phyloP scores from a whole-genome alignment of 257 asterid genomes.

The Marsdenia floribunda region DNA sequence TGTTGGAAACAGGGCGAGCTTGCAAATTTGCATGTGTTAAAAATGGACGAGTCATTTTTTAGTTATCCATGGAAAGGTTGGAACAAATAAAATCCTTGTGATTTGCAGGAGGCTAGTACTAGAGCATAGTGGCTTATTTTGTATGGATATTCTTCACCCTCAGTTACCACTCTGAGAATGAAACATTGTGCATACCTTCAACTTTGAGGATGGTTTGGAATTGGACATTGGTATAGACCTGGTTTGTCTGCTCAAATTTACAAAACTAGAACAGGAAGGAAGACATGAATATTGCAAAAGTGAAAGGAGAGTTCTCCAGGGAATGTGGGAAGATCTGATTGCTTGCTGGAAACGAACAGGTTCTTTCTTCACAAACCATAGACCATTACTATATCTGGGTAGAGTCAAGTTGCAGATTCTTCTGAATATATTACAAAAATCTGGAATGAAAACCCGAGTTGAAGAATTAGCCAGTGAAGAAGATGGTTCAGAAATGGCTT shows the following conservation, averaged over 20 bases:
- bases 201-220: conserved; percentile 29
- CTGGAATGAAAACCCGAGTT: conserved; percentile 32
- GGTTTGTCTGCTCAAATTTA: conserved; percentile 35
- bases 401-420: conserved; percentile 31
- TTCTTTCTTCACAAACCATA: conserved; percentile 26
- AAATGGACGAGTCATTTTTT: no score
- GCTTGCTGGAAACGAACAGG: conserved; percentile 28
- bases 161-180: conserved; percentile 41
- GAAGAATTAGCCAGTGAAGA: conserved; percentile 25
- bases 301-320: conserved; percentile 54
- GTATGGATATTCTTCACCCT: conserved; percentile 29
- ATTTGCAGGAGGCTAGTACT: no score
- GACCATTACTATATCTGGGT: conserved; percentile 46
- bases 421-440: conserved; percentile 33
- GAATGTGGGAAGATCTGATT: conserved; percentile 52
- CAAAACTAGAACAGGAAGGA: conserved; percentile 33
- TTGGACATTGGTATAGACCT: conserved; percentile 48
- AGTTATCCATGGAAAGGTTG: no score
- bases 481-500: conserved; percentile 24
- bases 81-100: no score
- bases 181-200: conserved; percentile 38
- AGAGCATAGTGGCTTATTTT: no score
- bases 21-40: no score
- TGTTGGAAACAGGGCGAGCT: no score
- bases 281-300: conserved; percentile 28